A percentile compares a stretch with the other conserved stretches of the same genome.
These are phyloP conservation scores for Fraxinus excelsior DNA, from an alignment of 257 asterid genomes.

Conservation along the genomic window DNA sequence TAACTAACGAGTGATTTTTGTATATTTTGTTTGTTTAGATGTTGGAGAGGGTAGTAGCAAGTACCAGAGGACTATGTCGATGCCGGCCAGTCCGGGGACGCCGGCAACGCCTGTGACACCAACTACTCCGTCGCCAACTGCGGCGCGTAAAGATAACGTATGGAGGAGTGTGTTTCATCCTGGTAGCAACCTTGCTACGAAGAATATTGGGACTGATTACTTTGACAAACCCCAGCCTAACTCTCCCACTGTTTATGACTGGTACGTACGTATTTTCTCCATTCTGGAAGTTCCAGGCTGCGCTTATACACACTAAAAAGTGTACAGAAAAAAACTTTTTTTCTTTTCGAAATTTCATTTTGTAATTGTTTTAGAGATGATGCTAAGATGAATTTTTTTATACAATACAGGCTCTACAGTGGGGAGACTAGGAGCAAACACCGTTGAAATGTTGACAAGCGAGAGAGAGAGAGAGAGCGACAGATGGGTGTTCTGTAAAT, in stretches of 20 bases:
- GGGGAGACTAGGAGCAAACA: constrained; percentile 85
- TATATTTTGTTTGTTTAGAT: not conserved
- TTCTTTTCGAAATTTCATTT: too few species aligned
- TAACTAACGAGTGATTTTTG: not conserved
- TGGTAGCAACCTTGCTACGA: constrained; percentile 86
- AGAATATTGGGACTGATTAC: constrained; percentile 59
- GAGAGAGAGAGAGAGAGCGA: not conserved
- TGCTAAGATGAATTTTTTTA: not conserved
- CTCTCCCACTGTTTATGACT: constrained; percentile 94
- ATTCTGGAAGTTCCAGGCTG: not conserved
- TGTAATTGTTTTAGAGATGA: not conserved
- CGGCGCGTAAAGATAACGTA: constrained; percentile 67
- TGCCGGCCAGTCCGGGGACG: constrained; percentile 33
- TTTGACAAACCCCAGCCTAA: constrained; percentile 90
- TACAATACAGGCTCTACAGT: constrained; percentile 76
- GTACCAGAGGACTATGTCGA: constrained; percentile 13
- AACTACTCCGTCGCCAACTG: constrained; percentile 51
- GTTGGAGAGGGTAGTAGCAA: constrained; percentile 15
- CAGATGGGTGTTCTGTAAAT: constrained; percentile 37
- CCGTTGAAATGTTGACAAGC: constrained; percentile 35
- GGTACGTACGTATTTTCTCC: constrained; percentile 40
- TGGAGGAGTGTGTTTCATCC: constrained; percentile 99
- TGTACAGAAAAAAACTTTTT: too few species aligned
- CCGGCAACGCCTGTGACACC: constrained; percentile 69
- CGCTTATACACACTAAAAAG: too few species aligned